Evolutionary conservation across 768 basidiomycete species (phyloP), one percentile per base, ranked within the genome.

Genomic region (Rhodotorula toruloides): DNA sequence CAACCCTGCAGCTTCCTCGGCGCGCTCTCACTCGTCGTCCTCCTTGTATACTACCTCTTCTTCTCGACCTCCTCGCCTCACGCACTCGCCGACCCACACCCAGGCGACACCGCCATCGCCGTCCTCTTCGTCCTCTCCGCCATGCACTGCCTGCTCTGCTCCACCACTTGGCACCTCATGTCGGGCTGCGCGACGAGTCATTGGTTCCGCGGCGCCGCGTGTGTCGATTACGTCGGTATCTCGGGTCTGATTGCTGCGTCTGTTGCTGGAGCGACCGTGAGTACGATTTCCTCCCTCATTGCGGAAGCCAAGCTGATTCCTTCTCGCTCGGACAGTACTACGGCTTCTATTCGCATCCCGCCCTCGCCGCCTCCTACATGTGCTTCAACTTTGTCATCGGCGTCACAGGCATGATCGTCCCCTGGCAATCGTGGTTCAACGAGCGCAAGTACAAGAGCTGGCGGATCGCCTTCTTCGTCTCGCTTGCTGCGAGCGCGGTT

Each of bases 151-250:
- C 61, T 77, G 16, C 56, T 73, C 47, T 72, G 75, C 44, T 73
- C 72, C 3, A 60, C 73, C 14, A 60, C 72, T 2, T 77, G 76
- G 76, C 76, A 77, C 52, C 71, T 77, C 21, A 59, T 73, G 4
- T 58, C 72, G 14, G 76, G 76, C 0, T 75, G 75, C 53, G 73
- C 75, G 31, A 72, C 68, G 4, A 65, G 54, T 31, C 44, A 54
- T 10, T 73, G 74, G 63, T 74, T 73, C 54, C 47, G 69, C 7
- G 63, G 70, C 22, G 71, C 74, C 11, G 76, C 76, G 1, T 76
- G 75, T 44, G 65, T 77, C 44, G 76, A 75, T 59, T 75, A 75
- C n/a, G 66, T 72, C 17, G 74, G 74, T n/a, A 73, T 75, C 46
- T 52, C 49, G 10, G 71, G 69, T 3, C 49, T 75, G 22, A 75